Evolutionary conservation across 805 yeast genomes (phyloP), one percentile per base, ranked within the genome.

Genomic region (Nakazawaea molendinolei): DNA sequence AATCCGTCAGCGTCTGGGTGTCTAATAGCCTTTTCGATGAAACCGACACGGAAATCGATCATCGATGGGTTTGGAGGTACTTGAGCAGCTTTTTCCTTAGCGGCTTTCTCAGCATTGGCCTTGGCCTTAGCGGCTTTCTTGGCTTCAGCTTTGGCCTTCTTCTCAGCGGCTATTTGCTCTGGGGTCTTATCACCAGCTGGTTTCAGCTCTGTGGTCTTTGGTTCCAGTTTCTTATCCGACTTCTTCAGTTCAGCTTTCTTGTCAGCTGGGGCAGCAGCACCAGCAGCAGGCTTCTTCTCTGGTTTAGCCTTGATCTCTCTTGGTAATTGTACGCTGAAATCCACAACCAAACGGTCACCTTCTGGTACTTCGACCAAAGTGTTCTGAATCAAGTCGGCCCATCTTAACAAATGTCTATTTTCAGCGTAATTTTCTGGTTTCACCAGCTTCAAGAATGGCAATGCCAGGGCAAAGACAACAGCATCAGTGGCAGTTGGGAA

Each of bases 1-100:
- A 92, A 70, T 2, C 95, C 73, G 63, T 92, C 99, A 23, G 99
- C 99, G 60, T 92, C 90, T 44, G 98, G 98, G 66, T 92, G 99
- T 61, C 85, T 86, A 54, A 85, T 71, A 36, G 97, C 96, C 68
- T 94, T 92, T 67, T 90, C 87, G 54, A 92, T 92, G 71, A 80
- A 86, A 36, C 99, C 99, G 44, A 92, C 96, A 57, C 95, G 78
- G 63, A 92, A 77, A 57, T 89, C 97, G 55, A 92, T 77, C 71
- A 79, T 67, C 14, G 95, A 74, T 40, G 97, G 96, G 49, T 67
- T 69, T 49, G 90, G 80, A 37, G 84, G 81, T 23, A 69, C 79
- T 40, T 67, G 74, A 35, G 79, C 68, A 36, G 72, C 71, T 31
- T 68, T 63, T 31, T 66, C 64, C 41, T 71, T 67, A 27, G 66